Conservation (phyloP, 2,329 filamentous ascomycete genomes). For the Dactylellina leptospora region DNA sequence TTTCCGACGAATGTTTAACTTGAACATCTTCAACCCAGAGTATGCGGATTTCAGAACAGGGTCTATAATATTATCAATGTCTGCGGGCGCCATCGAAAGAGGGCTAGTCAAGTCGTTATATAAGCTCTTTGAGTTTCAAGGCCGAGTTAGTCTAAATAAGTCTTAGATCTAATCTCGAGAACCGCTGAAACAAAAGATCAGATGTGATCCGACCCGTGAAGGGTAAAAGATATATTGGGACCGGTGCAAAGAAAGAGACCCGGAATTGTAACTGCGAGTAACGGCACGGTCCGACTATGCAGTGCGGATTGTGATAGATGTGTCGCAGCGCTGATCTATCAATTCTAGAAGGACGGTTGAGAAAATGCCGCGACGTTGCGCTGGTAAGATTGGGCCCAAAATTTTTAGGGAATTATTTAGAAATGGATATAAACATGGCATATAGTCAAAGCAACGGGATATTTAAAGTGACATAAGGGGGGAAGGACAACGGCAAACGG, state of each 20-base stretch:
- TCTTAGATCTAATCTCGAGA: background rate
- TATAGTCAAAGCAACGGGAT: too few species aligned
- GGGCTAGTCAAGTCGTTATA: background rate
- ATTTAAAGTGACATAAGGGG: too few species aligned
- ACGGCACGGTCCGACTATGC: constrained; percentile 30
- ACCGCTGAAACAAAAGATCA: background rate
- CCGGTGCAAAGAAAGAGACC: constrained; percentile 10
- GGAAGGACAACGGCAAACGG: too few species aligned
- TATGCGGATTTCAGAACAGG: background rate
- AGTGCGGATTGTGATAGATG: background rate
- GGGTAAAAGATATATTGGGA: constrained; percentile 6
- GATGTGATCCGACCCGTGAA: background rate
- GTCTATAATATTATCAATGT: background rate
- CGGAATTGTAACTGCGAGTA: constrained; percentile 6
- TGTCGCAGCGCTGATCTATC: background rate
- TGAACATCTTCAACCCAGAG: constrained; percentile 46
- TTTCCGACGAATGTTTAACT: constrained; percentile 32
- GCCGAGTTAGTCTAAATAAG: background rate
- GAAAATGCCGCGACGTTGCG: background rate
- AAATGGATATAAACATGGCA: too few species aligned
- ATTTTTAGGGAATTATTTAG: constrained; percentile 1
- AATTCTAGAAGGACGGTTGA: background rate
- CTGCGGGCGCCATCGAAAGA: constrained; percentile 17
- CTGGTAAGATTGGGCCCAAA: background rate
- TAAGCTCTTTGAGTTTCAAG: background rate